Evolutionary conservation across 768 basidiomycete species (phyloP).

Genomic region (Trametes punicea): DNA sequence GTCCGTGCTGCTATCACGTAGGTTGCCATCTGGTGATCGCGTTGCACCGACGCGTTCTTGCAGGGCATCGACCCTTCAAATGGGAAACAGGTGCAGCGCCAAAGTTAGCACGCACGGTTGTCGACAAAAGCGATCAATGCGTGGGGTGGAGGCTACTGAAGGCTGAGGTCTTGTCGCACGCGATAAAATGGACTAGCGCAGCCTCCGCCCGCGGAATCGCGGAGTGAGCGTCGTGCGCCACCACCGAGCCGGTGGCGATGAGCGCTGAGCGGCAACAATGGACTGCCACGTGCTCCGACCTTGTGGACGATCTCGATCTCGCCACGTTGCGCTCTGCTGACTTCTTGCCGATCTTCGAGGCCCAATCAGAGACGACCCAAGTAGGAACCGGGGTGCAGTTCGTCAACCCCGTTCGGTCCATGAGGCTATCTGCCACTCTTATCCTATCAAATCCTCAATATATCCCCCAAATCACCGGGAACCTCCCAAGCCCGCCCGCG

Average conservation of each 20-base stretch:
- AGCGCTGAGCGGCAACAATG: slow-evolving; percentile 15
- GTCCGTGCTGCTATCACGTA: not conserved
- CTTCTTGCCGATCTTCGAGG: slow-evolving; percentile 1
- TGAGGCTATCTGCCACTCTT: slow-evolving; percentile 4
- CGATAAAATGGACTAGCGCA: not conserved
- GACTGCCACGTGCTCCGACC: slow-evolving; percentile 11
- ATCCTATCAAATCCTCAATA: not conserved
- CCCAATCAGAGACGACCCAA: not conserved
- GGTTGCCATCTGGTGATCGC: slow-evolving; percentile 6
- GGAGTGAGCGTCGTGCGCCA: not conserved
- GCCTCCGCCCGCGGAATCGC: not conserved
- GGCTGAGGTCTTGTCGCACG: not conserved
- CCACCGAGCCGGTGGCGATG: slow-evolving; percentile 13
- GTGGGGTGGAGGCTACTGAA: too few relatives aligned
- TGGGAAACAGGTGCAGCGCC: not conserved
- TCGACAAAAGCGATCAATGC: too few relatives aligned
- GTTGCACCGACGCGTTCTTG: not conserved
- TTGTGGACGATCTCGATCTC: slow-evolving; percentile 14
- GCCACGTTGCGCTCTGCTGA: slow-evolving; percentile 7
- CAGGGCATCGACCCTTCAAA: not conserved
- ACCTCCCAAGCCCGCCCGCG: too few relatives aligned
- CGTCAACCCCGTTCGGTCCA: slow-evolving; percentile 1
- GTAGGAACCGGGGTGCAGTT: not conserved
- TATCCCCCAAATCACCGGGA: not conserved
- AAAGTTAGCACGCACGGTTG: too few relatives aligned